These are phyloP conservation scores for Exophiala viscosa DNA, from an alignment of 2,329 filamentous ascomycete genomes.

Conservation along the genomic window DNA sequence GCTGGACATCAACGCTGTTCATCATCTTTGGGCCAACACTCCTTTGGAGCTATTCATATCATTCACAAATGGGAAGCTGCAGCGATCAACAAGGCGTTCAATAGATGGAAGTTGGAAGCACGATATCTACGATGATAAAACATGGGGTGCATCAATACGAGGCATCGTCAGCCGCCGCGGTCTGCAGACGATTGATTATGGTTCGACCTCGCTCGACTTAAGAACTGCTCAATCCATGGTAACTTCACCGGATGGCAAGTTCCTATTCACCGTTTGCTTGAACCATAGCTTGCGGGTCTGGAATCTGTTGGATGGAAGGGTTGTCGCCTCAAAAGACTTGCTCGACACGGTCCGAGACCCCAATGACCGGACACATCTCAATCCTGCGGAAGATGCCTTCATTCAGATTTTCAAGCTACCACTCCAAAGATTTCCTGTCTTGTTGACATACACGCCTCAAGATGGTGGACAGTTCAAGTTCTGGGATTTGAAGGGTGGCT, in stretches of 20 bases:
- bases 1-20: constrained; percentile 67
- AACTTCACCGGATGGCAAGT: constrained; percentile 45
- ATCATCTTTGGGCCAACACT: constrained; percentile 72
- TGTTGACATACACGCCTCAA: constrained; percentile 83
- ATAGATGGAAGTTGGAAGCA: constrained; percentile 49
- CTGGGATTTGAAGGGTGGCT: constrained; percentile 69
- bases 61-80: constrained; percentile 44
- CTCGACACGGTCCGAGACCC: constrained; percentile 63
- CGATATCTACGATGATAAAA: constrained; percentile 46
- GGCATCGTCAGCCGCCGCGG: constrained; percentile 45
- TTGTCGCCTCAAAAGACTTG: constrained; percentile 73
- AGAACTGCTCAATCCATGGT: constrained; percentile 43
- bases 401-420: constrained; percentile 63
- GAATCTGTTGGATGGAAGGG: constrained; percentile 77
- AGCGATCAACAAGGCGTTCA: constrained; percentile 65
- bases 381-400: constrained; percentile 72
- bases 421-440: constrained; percentile 30
- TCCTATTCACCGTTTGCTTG: constrained; percentile 74
- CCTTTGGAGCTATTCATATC: constrained; percentile 73
- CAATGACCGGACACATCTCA: constrained; percentile 72
- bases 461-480: constrained; percentile 91
- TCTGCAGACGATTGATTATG: constrained; percentile 41
- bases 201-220: constrained; percentile 41
- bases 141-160: constrained; percentile 48
- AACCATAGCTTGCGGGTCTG: constrained; percentile 87